Percentiles rank a stretch among this genome's conserved stretches.
phyloP scores from a whole-genome alignment of 1,139 yeast genomes.

The Magnusiomyces sp. region DNA sequence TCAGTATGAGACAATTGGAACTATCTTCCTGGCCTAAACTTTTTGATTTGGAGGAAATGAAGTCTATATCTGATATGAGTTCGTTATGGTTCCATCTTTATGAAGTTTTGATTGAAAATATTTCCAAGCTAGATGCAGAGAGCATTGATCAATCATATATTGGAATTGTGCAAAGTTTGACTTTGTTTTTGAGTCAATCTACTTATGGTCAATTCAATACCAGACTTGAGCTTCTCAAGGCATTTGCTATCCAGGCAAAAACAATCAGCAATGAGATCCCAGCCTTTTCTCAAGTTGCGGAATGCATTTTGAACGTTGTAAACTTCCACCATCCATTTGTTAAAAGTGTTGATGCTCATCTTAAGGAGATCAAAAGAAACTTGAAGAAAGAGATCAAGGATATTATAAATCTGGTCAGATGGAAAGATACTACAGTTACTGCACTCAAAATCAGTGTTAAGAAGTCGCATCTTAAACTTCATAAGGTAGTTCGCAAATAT shows the following conservation, averaged over 20 bases:
- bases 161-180: constrained; percentile 58
- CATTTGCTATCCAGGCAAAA: constrained; percentile 49
- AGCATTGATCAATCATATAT: constrained; percentile 10
- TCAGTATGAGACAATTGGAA: constrained; percentile 86
- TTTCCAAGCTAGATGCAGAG: constrained; percentile 22
- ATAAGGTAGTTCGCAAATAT: constrained; percentile 77
- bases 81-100: constrained; percentile 90
- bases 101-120: constrained; percentile 47
- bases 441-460: constrained; percentile 92
- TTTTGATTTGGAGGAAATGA: constrained; percentile 56
- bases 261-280: constrained; percentile 13
- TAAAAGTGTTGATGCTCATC: constrained; percentile 39
- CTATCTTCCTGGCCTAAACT: constrained; percentile 77
- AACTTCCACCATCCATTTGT: constrained; percentile 60
- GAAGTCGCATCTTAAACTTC: constrained; percentile 74
- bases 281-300: constrained; percentile 22
- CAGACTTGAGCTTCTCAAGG: constrained; percentile 50
- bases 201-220: constrained; percentile 62
- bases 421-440: constrained; percentile 94
- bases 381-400: constrained; percentile 78
- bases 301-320: constrained; percentile 54
- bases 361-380: constrained; percentile 41
- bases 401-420: constrained; percentile 79
- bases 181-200: constrained; percentile 66
- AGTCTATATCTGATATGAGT: constrained; percentile 47